Evolutionary conservation across 192 early-diverging fungal genomes (phyloP), one percentile per base, ranked within the genome.

Genomic region (Entophlyctis helioformis): DNA sequence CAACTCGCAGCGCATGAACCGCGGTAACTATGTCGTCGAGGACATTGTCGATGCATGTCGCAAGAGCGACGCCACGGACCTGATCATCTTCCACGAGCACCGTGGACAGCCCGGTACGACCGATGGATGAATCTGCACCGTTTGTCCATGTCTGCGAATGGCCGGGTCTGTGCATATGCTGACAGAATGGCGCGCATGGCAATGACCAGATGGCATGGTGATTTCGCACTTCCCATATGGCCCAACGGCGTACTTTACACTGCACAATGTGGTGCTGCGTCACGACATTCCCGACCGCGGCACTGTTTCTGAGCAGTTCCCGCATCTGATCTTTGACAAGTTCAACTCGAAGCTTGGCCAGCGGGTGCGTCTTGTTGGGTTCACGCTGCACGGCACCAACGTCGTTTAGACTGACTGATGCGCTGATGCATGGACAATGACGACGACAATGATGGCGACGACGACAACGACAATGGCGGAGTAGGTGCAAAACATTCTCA

Each of bases 271-370:
- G 27, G 92, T 96, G 1, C 66, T 98, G 46, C 77, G 95, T 15
- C 95, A 98, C 66, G 95, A 98, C 63, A 93, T 98, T 58, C 80
- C 87, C 50, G 85, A 96, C 56, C 74, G 87, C 49, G 95, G 95
- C 42, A 96, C 90, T 22, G 85, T 98, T 20, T 96, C 92, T 2
- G 92, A 98, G 65, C 91, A 90, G 29, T 96, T 76, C 59, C 95
- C 95, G 26, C 95, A 98, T 47, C 62, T 98, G 38, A 91, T 98
- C 53, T 90, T 98, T 68, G 68, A 96, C 56, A 90, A 89, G 54
- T 96, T 98, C 53, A 81, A 77, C 42, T 82, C 83, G 16, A 89
- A 82, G 53, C 72, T 98, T 7, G 92, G 95, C 44, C 56, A 56
- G 15, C 65, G 93, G 46, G 84, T 86, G 54, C 53, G 55, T 26